Evolutionary conservation across 108 stramenopile species (phyloP).

Genomic region (Cylindrotheca closterium): DNA sequence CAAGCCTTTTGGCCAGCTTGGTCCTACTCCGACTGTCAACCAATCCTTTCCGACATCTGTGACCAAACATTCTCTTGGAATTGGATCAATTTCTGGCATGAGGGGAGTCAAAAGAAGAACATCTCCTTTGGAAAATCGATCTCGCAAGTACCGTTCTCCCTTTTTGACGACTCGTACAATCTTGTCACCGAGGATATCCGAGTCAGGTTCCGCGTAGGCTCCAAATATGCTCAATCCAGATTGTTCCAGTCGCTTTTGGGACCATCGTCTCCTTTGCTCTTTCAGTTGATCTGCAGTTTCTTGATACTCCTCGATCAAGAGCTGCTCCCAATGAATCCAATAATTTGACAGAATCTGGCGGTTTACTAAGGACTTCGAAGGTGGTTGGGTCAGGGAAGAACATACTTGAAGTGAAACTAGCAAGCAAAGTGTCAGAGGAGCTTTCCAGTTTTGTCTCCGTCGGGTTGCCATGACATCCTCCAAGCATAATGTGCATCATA

Average conservation of each 20-base stretch:
- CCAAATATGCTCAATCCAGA: conserved; percentile 49
- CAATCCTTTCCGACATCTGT: conserved; percentile 59
- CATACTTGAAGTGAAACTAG: no score
- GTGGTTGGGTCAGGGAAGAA: no score
- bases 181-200: conserved; percentile 75
- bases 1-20: conserved; percentile 56
- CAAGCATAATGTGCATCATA: no score
- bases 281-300: conserved; percentile 28
- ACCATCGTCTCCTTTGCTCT: conserved; percentile 36
- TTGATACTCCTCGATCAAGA: conserved; percentile 45
- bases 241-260: conserved; percentile 40
- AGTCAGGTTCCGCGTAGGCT: conserved; percentile 51
- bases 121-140: conserved; percentile 59
- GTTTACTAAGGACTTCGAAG: conserved; percentile 4
- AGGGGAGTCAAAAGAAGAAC: conserved; percentile 46
- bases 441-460: no score
- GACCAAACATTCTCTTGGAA: conserved; percentile 51
- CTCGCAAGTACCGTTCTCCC: conserved; percentile 15
- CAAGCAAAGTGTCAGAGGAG: no score
- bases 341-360: conserved; percentile 18
- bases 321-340: conserved; percentile 42
- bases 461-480: no score
- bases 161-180: conserved; percentile 35
- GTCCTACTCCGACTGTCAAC: conserved; percentile 52
- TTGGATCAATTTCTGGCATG: not conserved